phyloP scores from a whole-genome alignment of 371 early-diverging fungal genomes.

The Mucor plumbeus region DNA sequence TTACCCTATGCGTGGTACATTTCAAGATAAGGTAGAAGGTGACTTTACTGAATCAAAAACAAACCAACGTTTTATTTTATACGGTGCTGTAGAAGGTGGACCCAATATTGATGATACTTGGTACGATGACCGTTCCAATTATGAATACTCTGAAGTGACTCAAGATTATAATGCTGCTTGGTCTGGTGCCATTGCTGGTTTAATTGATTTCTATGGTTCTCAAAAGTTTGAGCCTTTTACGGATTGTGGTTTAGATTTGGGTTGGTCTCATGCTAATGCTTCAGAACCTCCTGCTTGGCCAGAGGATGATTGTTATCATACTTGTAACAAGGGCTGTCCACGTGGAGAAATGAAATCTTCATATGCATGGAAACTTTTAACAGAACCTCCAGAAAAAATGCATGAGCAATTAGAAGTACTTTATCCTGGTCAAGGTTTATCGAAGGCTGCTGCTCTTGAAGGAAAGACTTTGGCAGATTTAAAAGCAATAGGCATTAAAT shows the following conservation, averaged over 20 bases:
- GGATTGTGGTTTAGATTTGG: slow-evolving; percentile 61
- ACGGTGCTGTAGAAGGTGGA: slow-evolving; percentile 63
- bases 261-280: slow-evolving; percentile 60
- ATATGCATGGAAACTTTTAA: slow-evolving; percentile 49
- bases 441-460: slow-evolving; percentile 38
- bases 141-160: slow-evolving; percentile 59
- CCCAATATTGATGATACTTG: slow-evolving; percentile 59
- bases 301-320: slow-evolving; percentile 57
- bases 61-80: slow-evolving; percentile 54
- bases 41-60: slow-evolving; percentile 55
- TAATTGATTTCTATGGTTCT: slow-evolving; percentile 57
- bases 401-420: slow-evolving; percentile 30
- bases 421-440: slow-evolving; percentile 46
- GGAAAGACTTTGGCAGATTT: slow-evolving; percentile 22
- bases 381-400: slow-evolving; percentile 19
- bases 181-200: slow-evolving; percentile 59
- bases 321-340: slow-evolving; percentile 56
- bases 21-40: slow-evolving; percentile 48
- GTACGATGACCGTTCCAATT: slow-evolving; percentile 61
- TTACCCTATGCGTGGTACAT: slow-evolving; percentile 57
- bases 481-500: slow-evolving; percentile 13
- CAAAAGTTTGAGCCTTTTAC: slow-evolving; percentile 53
- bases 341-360: slow-evolving; percentile 52
- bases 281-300: slow-evolving; percentile 47
- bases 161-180: slow-evolving; percentile 68